These are phyloP conservation scores for Lactarius indigo DNA, from an alignment of 768 basidiomycete species.

Conservation along the genomic window DNA sequence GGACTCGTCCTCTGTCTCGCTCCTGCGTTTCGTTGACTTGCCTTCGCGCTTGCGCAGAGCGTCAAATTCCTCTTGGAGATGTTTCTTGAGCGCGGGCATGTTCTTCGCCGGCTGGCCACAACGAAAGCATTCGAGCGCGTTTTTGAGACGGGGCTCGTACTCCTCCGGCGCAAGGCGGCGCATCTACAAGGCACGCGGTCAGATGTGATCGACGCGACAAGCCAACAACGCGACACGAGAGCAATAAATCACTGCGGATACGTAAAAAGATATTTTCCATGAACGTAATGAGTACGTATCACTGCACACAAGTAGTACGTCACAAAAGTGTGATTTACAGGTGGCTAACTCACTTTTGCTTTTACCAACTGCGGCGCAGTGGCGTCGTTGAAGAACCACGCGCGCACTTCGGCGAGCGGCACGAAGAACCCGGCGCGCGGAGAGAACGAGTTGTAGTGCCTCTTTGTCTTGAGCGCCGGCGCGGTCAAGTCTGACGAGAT, in stretches of 20 bases:
- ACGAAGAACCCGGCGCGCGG: slow-evolving; percentile 83
- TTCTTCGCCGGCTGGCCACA: slow-evolving; percentile 63
- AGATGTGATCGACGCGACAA: background rate
- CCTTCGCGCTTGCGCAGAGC: slow-evolving; percentile 13
- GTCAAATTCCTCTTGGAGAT: slow-evolving; percentile 74
- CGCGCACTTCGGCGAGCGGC: slow-evolving; percentile 68
- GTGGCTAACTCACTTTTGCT: slow-evolving; percentile 47
- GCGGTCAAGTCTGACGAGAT: slow-evolving; percentile 75
- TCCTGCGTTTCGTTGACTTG: slow-evolving; percentile 21
- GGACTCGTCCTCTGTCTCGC: background rate
- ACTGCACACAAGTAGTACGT: too few species aligned
- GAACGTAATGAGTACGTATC: too few species aligned
- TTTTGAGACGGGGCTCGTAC: slow-evolving; percentile 68
- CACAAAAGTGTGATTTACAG: background rate
- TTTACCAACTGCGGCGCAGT: slow-evolving; percentile 41
- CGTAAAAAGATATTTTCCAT: background rate
- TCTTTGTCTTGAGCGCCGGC: slow-evolving; percentile 74
- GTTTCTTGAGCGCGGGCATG: slow-evolving; percentile 70
- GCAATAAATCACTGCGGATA: background rate
- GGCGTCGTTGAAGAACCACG: slow-evolving; percentile 50
- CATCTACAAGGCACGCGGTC: background rate
- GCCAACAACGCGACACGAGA: background rate
- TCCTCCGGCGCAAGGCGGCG: slow-evolving; percentile 44
- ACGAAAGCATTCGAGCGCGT: slow-evolving; percentile 62
- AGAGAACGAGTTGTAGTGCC: slow-evolving; percentile 90